These are phyloP conservation scores for Umbelopsis sp. DNA, from an alignment of 192 early-diverging fungal genomes.

Conservation along the genomic window DNA sequence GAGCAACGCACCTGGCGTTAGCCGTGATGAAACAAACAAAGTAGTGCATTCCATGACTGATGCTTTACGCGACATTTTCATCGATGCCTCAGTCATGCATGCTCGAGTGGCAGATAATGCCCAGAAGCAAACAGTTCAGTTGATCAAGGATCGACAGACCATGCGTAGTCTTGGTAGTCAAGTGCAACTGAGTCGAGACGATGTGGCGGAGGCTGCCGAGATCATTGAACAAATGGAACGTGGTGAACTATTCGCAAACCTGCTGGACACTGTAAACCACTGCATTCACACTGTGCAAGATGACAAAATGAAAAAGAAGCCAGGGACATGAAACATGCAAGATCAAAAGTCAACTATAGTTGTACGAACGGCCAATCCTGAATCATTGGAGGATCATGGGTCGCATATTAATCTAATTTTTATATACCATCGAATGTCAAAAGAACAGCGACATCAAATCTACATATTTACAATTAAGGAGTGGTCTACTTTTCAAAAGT, in stretches of 20 bases:
- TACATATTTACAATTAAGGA: no score
- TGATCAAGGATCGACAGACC: not conserved
- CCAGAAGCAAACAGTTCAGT: not conserved
- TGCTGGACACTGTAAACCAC: not conserved
- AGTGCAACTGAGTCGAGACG: not conserved
- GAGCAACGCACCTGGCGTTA: not conserved
- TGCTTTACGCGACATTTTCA: not conserved
- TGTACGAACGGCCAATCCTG: not conserved
- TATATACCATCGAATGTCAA: no score
- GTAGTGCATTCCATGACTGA: constrained; percentile 3
- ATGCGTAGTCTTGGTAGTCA: not conserved
- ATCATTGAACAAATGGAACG: constrained; percentile 6
- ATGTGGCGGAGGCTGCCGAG: not conserved
- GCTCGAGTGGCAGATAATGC: not conserved
- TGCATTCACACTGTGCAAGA: not conserved
- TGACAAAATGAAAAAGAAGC: not conserved
- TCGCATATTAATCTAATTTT: no score
- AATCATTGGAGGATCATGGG: no score
- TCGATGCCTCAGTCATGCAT: not conserved
- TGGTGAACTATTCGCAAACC: not conserved
- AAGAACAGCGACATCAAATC: no score
- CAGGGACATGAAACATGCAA: constrained; percentile 12
- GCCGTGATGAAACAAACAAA: constrained; percentile 14
- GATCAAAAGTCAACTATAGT: not conserved
- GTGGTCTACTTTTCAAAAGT: not conserved